Conservation (phyloP, 495 filamentous ascomycete species). For the Podospora appendiculata region DNA sequence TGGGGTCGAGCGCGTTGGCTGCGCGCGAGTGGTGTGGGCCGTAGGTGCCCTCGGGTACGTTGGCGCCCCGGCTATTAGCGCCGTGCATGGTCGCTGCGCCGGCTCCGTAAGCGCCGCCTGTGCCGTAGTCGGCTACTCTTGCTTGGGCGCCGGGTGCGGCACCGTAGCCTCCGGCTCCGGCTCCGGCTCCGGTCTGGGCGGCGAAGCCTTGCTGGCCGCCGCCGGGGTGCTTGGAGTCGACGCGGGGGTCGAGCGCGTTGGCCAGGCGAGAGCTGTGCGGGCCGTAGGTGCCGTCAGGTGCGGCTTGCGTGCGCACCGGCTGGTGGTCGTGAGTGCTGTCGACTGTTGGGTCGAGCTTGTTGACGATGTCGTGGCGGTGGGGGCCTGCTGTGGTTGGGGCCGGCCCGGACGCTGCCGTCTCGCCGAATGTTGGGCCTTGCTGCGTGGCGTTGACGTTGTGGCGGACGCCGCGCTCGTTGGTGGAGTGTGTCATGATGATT, state of each 20-base stretch:
- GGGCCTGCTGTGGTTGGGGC: conserved; percentile 32
- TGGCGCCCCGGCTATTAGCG: neutral
- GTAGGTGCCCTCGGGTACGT: conserved; percentile 29
- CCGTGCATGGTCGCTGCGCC: neutral
- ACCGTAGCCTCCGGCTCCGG: neutral
- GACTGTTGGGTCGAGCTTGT: conserved; percentile 59
- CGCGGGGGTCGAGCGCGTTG: conserved; percentile 42
- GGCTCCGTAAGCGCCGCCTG: neutral
- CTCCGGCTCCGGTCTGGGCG: neutral
- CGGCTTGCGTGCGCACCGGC: conserved; percentile 7
- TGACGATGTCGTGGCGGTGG: conserved; percentile 51
- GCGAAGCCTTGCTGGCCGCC: neutral
- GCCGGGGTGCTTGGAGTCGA: conserved; percentile 24
- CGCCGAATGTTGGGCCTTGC: conserved; percentile 10
- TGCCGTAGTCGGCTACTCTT: neutral
- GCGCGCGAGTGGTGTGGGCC: conserved; percentile 34
- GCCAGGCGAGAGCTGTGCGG: conserved; percentile 23
- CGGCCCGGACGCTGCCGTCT: conserved; percentile 18
- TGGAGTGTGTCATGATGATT: conserved; percentile 2
- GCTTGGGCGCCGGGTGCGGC: neutral
- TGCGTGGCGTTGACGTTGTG: neutral
- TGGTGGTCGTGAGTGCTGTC: conserved; percentile 43
- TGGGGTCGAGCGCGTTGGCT: conserved; percentile 25
- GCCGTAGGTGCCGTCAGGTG: conserved; percentile 31
- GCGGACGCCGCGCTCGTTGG: conserved; percentile 5